Conservation (phyloP, 2,329 filamentous ascomycete genomes). For the Fusarium ambrosium region DNA sequence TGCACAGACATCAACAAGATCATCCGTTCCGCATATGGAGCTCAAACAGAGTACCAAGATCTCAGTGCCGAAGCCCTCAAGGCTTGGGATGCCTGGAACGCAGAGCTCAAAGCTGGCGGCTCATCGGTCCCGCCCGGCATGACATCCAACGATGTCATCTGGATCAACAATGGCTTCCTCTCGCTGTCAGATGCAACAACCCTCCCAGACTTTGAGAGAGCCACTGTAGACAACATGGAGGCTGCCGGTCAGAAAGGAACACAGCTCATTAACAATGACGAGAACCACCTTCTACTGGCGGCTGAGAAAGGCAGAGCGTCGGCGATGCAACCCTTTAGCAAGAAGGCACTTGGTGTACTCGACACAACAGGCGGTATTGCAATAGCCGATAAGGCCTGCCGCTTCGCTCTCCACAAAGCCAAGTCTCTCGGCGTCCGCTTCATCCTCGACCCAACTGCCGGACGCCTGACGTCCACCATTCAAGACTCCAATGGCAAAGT, state of each 20-base stretch:
- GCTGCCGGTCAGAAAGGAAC: conserved; percentile 49
- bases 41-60: conserved; percentile 59
- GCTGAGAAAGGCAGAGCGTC: conserved; percentile 46
- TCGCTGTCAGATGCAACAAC: conserved; percentile 37
- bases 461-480: conserved; percentile 41
- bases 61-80: conserved; percentile 57
- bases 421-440: conserved; percentile 56
- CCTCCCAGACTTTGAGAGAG: conserved; percentile 51
- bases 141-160: conserved; percentile 52
- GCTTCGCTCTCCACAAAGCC: conserved; percentile 59
- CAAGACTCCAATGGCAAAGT: conserved; percentile 37
- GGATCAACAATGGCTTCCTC: conserved; percentile 54
- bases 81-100: conserved; percentile 61
- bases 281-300: conserved; percentile 45
- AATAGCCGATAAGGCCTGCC: conserved; percentile 61
- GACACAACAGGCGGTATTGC: conserved; percentile 62
- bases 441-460: conserved; percentile 52
- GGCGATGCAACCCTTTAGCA: conserved; percentile 56
- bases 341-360: conserved; percentile 54
- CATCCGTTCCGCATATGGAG: conserved; percentile 54
- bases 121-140: conserved; percentile 52
- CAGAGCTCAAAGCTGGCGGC: conserved; percentile 48
- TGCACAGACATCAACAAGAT: conserved; percentile 53
- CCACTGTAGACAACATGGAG: conserved; percentile 53
- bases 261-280: conserved; percentile 49